These are phyloP conservation scores for Stenocarpella maydis DNA, from an alignment of 2,329 filamentous ascomycete genomes.

Conservation along the genomic window DNA sequence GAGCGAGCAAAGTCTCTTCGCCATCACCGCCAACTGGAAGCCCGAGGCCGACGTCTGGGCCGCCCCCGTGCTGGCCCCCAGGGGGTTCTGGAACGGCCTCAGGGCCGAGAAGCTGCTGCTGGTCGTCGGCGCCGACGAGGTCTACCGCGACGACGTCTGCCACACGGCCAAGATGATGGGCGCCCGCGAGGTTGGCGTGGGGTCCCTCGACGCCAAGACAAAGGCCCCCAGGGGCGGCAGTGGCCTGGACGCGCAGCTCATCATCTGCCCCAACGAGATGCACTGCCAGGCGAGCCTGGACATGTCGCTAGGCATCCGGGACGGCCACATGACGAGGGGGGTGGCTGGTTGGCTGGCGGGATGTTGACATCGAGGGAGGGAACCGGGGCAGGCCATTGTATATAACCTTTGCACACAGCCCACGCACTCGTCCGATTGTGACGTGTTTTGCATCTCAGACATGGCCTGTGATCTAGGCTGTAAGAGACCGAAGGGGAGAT, in stretches of 20 bases:
- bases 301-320: slow-evolving; percentile 31
- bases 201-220: slow-evolving; percentile 5
- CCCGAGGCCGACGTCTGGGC: slow-evolving; percentile 37
- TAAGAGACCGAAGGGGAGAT: too few species aligned
- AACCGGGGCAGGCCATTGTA: slow-evolving; percentile 4
- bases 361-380: background rate
- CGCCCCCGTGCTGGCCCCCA: slow-evolving; percentile 32
- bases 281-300: slow-evolving; percentile 36
- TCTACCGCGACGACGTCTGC: slow-evolving; percentile 35
- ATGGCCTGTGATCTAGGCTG: too few species aligned
- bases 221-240: background rate
- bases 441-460: background rate
- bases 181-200: slow-evolving; percentile 13
- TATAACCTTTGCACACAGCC: background rate
- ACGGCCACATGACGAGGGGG: slow-evolving; percentile 29
- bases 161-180: slow-evolving; percentile 35
- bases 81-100: slow-evolving; percentile 34
- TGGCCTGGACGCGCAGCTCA: slow-evolving; percentile 31
- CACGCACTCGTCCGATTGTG: background rate
- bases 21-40: slow-evolving; percentile 34
- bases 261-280: slow-evolving; percentile 36
- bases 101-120: slow-evolving; percentile 34
- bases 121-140: slow-evolving; percentile 35
- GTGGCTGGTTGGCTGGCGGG: slow-evolving; percentile 25
- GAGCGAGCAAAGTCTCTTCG: slow-evolving; percentile 23